A percentile compares a stretch with the other conserved stretches of the same genome.
phyloP scores from a whole-genome alignment of 108 stramenopile species.

The Stephanodiscus triporus region DNA sequence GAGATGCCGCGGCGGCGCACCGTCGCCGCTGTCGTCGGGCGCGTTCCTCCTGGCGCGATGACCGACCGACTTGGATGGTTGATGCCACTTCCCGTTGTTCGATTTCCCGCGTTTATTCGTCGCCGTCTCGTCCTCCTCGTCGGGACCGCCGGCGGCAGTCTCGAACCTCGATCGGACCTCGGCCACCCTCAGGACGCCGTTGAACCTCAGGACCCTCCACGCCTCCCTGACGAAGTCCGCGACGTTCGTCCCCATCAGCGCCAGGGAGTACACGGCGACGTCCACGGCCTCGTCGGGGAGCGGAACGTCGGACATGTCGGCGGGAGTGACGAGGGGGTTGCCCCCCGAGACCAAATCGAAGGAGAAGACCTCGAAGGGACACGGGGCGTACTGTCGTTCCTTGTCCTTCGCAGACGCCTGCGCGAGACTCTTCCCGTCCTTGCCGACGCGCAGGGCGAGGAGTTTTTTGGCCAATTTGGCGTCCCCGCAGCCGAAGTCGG shows the following conservation, averaged over 20 bases:
- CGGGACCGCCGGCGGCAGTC: constrained; percentile 42
- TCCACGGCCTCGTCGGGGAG: constrained; percentile 85
- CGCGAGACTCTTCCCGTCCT: constrained; percentile 9
- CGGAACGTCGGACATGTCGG: constrained; percentile 97
- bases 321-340: constrained; percentile 89
- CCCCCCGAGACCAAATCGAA: constrained; percentile 94
- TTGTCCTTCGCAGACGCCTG: constrained; percentile 13
- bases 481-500: constrained; percentile 99
- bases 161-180: constrained; percentile 97
- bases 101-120: constrained; percentile 24
- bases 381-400: constrained; percentile 6
- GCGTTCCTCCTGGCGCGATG: constrained; percentile 29
- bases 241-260: constrained; percentile 97
- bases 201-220: constrained; percentile 81
- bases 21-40: neutral
- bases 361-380: constrained; percentile 82
- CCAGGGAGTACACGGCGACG: constrained; percentile 94
- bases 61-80: neutral
- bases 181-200: constrained; percentile 89
- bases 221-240: constrained; percentile 95
- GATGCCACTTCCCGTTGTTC: constrained; percentile 31
- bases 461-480: constrained; percentile 89
- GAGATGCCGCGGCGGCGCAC: constrained; percentile 18
- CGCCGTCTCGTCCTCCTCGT: neutral
- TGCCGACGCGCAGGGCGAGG: constrained; percentile 24